A percentile compares a stretch with the other conserved stretches of the same genome.
These are phyloP conservation scores for Puya raimondii DNA, from an alignment of 176 grass and related monocot species.

Conservation along the genomic window DNA sequence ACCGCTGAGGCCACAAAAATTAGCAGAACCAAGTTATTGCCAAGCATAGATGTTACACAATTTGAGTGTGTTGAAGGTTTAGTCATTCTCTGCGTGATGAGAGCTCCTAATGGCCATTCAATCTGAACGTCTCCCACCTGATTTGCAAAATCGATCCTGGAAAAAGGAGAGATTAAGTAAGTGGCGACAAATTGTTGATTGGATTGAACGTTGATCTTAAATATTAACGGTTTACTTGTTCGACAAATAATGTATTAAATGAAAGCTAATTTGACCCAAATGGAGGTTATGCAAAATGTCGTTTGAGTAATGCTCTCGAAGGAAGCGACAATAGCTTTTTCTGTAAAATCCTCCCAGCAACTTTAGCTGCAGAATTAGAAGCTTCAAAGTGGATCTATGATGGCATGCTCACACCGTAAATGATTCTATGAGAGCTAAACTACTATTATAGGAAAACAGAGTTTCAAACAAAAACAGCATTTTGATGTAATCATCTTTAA, in stretches of 20 bases:
- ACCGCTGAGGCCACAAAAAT: slow-evolving; percentile 27
- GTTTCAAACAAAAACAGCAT: too few species aligned
- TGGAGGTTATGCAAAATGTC: neutral
- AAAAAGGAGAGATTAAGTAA: neutral
- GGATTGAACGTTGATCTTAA: neutral
- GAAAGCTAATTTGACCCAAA: slow-evolving; percentile 16
- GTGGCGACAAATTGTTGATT: neutral
- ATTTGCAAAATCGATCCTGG: slow-evolving; percentile 82
- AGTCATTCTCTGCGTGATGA: slow-evolving; percentile 32
- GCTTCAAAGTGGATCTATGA: too few species aligned
- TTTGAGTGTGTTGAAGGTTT: slow-evolving; percentile 5
- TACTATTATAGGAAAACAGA: too few species aligned
- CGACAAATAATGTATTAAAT: neutral
- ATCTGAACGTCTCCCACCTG: slow-evolving; percentile 42
- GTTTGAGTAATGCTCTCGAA: too few species aligned
- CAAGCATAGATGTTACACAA: slow-evolving; percentile 6
- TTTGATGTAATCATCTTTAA: too few species aligned
- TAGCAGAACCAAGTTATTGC: slow-evolving; percentile 23
- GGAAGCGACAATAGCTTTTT: too few species aligned
- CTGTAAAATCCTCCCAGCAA: too few species aligned
- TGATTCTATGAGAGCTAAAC: neutral
- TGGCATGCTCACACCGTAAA: neutral
- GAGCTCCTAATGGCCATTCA: slow-evolving; percentile 84
- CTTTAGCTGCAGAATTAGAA: too few species aligned
- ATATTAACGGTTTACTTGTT: too few species aligned